Conservation (phyloP, 768 basidiomycete genomes). For the Rhodotorula diobovata region DNA sequence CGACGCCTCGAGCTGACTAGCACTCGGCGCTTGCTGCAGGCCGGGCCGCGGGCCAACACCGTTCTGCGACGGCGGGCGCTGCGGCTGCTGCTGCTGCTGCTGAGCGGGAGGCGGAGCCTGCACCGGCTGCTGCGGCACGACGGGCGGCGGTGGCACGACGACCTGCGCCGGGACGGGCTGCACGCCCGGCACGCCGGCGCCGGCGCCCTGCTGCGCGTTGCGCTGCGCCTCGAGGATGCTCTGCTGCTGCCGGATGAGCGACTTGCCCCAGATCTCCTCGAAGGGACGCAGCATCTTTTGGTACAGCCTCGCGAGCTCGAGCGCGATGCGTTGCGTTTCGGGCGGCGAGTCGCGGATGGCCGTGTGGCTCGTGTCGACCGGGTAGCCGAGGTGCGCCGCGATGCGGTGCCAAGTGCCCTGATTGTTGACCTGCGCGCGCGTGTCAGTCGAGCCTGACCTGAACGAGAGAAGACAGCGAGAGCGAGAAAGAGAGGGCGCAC, state of each 20-base stretch:
- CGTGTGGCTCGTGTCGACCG: slow-evolving; percentile 18
- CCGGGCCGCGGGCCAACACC: not conserved
- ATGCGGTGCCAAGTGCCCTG: slow-evolving; percentile 35
- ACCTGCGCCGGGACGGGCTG: no score
- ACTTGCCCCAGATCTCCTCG: slow-evolving; percentile 39
- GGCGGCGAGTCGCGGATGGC: slow-evolving; percentile 5
- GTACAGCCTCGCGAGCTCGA: slow-evolving; percentile 37
- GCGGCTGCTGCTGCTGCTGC: slow-evolving; percentile 10
- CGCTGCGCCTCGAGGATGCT: slow-evolving; percentile 23
- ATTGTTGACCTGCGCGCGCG: slow-evolving; percentile 22
- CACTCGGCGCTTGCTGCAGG: not conserved
- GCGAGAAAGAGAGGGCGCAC: not conserved
- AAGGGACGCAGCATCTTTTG: slow-evolving; percentile 36
- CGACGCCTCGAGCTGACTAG: slow-evolving; percentile 11
- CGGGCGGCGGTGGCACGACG: no score
- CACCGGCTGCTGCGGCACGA: slow-evolving; percentile 1
- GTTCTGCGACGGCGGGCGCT: slow-evolving; percentile 1
- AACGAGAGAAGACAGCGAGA: not conserved
- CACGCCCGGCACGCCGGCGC: not conserved
- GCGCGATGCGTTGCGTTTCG: slow-evolving; percentile 33
- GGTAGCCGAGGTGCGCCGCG: slow-evolving; percentile 31
- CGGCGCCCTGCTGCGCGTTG: no score
- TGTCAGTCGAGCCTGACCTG: not conserved
- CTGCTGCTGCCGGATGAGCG: slow-evolving; percentile 22
- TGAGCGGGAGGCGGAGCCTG: slow-evolving; percentile 9